Percentiles rank a stretch among this genome's conserved stretches.
phyloP scores from a whole-genome alignment of 768 basidiomycete species.

The Lactifluus subvellereus region DNA sequence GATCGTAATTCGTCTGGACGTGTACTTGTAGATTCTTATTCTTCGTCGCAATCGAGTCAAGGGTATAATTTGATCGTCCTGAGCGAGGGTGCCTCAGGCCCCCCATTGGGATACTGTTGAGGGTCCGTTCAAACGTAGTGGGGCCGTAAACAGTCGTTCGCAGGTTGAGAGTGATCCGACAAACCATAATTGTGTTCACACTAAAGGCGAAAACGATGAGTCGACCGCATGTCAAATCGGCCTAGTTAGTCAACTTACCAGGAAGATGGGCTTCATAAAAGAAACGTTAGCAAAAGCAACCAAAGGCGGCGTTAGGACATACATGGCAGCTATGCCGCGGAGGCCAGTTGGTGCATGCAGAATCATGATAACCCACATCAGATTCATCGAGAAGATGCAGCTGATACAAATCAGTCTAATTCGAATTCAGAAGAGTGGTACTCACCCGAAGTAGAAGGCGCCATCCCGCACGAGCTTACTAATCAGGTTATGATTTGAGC shows the following conservation, averaged over 20 bases:
- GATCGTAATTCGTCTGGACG: constrained; percentile 13
- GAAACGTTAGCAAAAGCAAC: background rate
- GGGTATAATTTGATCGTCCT: background rate
- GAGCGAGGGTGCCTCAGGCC: background rate
- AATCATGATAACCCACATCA: constrained; percentile 24
- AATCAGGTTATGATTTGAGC: background rate
- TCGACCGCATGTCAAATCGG: background rate
- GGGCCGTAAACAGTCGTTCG: constrained; percentile 22
- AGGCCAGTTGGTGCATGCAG: constrained; percentile 23
- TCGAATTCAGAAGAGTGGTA: background rate
- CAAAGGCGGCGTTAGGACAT: background rate
- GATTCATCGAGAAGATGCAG: constrained; percentile 22
- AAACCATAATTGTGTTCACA: constrained; percentile 21
- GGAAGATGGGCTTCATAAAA: constrained; percentile 16
- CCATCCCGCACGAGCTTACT: constrained; percentile 17
- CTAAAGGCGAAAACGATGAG: background rate
- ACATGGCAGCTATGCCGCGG: constrained; percentile 22
- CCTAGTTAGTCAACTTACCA: constrained; percentile 7
- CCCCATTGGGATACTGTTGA: constrained; percentile 10
- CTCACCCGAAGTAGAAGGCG: constrained; percentile 23
- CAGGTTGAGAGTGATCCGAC: constrained; percentile 24
- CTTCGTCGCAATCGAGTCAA: background rate
- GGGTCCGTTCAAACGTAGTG: constrained; percentile 9
- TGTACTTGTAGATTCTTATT: constrained; percentile 5
- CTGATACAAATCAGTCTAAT: background rate